phyloP scores from a whole-genome alignment of 1,284 basidiomycete species.

The Filobasidium uniguttulatum region DNA sequence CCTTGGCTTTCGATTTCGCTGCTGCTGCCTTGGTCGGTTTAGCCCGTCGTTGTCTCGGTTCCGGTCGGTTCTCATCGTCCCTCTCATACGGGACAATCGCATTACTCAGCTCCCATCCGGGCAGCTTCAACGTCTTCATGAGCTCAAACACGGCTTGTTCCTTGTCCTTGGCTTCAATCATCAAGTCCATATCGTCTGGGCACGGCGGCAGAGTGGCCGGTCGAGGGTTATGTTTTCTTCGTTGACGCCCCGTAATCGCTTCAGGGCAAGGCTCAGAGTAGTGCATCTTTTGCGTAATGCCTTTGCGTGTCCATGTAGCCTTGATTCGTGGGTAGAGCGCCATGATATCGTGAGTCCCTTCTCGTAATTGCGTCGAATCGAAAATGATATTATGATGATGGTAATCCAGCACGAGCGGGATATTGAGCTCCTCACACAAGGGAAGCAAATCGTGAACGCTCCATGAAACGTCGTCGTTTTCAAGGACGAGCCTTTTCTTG shows the following conservation, averaged over 20 bases:
- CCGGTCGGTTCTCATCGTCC: conserved; percentile 15
- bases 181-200: conserved; percentile 64
- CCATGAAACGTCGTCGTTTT: conserved; percentile 79
- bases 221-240: conserved; percentile 15
- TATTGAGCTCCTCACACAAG: conserved; percentile 62
- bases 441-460: conserved; percentile 72
- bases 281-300: conserved; percentile 76
- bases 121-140: conserved; percentile 13
- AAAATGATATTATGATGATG: conserved; percentile 17
- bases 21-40: conserved; percentile 8
- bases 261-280: conserved; percentile 47
- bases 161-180: conserved; percentile 54
- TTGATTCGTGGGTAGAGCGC: conserved; percentile 58
- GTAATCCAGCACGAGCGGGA: conserved; percentile 41
- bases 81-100: conserved; percentile 13
- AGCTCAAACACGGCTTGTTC: conserved; percentile 84
- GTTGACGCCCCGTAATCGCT: conserved; percentile 14
- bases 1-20: no score
- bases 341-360: conserved; percentile 15
- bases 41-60: no score
- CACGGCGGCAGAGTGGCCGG: conserved; percentile 19
- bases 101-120: conserved; percentile 15
- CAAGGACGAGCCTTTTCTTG: conserved; percentile 62
- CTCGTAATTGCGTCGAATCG: conserved; percentile 37
- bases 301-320: conserved; percentile 58